Evolutionary conservation across 352 stramenopile species (phyloP).

Genomic region (Globisporangium apiculatum): DNA sequence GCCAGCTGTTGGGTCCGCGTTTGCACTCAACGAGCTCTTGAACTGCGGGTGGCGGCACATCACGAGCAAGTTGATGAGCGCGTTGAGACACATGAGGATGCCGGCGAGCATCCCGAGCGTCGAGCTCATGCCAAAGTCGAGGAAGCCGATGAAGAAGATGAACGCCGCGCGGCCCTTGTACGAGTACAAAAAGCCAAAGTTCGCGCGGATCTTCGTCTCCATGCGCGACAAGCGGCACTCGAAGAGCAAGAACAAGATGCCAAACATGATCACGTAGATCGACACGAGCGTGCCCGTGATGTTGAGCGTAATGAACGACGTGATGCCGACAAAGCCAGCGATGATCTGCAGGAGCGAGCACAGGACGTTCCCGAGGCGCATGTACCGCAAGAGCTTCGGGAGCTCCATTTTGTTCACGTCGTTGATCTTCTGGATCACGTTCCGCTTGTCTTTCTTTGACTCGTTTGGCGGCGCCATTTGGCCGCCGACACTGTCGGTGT

Average conservation of each 20-base stretch:
- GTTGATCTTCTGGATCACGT: conserved; percentile 77
- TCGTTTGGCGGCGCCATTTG: conserved; percentile 34
- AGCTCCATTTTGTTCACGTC: conserved; percentile 88
- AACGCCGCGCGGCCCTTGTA: conserved; percentile 82
- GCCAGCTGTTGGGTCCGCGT: conserved; percentile 64
- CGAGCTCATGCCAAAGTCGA: conserved; percentile 85
- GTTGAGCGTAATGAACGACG: conserved; percentile 86
- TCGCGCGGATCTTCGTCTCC: conserved; percentile 71
- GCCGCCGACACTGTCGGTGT: conserved; percentile 67
- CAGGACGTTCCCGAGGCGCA: conserved; percentile 79
- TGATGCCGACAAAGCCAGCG: conserved; percentile 72
- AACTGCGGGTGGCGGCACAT: conserved; percentile 86
- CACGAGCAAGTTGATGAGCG: conserved; percentile 82
- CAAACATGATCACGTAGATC: conserved; percentile 89
- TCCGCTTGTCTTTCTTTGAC: conserved; percentile 65
- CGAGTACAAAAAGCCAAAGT: conserved; percentile 86
- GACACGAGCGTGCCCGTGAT: conserved; percentile 84
- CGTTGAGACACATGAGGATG: conserved; percentile 81
- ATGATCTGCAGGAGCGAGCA: conserved; percentile 82
- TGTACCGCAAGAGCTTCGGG: conserved; percentile 83
- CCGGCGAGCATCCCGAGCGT: conserved; percentile 66
- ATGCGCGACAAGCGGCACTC: conserved; percentile 85
- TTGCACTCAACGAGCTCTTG: conserved; percentile 65
- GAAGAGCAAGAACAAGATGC: conserved; percentile 80
- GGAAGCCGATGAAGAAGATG: conserved; percentile 88